Evolutionary conservation across 371 early-diverging fungal genomes (phyloP).

Genomic region (Rhizopus delemar): DNA sequence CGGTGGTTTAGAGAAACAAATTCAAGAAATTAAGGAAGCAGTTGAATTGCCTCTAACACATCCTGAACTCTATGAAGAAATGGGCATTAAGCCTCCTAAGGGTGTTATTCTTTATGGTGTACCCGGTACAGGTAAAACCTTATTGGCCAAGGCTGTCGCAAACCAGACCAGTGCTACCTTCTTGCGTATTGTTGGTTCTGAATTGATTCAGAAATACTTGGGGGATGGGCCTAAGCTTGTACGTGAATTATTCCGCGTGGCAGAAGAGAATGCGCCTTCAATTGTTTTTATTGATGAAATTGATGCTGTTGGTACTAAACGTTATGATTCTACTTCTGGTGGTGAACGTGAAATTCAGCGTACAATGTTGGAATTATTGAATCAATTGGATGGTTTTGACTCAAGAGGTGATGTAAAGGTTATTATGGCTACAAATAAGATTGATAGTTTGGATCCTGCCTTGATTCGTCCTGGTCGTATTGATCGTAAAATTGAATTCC

Average conservation of each 20-base stretch:
- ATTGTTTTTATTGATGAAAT: constrained; percentile 99
- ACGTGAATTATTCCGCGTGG: constrained; percentile 98
- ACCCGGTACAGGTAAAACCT: constrained; percentile 99
- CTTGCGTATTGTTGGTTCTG: constrained; percentile 99
- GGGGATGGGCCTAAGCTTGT: constrained; percentile 99
- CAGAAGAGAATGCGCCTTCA: constrained; percentile 98
- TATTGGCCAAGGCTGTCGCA: constrained; percentile 99
- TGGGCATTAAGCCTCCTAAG: constrained; percentile 99
- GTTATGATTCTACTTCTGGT: constrained; percentile 97
- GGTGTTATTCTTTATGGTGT: constrained; percentile 99
- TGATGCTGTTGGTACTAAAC: constrained; percentile 99
- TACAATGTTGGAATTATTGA: constrained; percentile 99
- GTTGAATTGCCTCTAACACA: constrained; percentile 99
- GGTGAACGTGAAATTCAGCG: constrained; percentile 99
- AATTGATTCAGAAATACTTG: constrained; percentile 99
- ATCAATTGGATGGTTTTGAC: constrained; percentile 99
- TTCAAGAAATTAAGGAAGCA: constrained; percentile 99
- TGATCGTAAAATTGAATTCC: constrained; percentile 99
- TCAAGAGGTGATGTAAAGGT: constrained; percentile 99
- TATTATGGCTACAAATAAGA: constrained; percentile 99
- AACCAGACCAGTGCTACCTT: constrained; percentile 99
- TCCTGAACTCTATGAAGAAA: constrained; percentile 99
- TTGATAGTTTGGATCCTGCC: constrained; percentile 99
- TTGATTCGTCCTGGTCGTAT: constrained; percentile 99
- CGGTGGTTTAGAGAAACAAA: constrained; percentile 99